Evolutionary conservation across 768 basidiomycete genomes (phyloP), one percentile per base, ranked within the genome.

Genomic region (Aureoboletus auriporus): DNA sequence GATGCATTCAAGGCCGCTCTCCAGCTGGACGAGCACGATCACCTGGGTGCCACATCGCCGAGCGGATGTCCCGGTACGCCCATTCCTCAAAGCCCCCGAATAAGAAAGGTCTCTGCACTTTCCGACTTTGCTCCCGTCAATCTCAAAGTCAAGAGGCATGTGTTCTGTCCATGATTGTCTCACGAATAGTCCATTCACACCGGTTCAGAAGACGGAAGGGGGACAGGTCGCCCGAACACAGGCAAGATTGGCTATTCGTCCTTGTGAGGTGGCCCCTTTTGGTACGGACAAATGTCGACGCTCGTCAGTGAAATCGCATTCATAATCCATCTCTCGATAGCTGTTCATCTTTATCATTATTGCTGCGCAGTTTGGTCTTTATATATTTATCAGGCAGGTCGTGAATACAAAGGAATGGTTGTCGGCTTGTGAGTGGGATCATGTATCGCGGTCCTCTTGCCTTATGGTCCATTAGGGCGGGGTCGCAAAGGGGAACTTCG

Each of bases 381-480:
- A 99, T 59, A 79, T 98, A 34, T 54, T 90, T 31, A 89, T 93
- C 40, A 76, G 95, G 13, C 95, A 99, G 64, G 60, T 95, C 14
- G 96, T 99, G 37, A 97, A 97, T 61, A 78, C 89, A 5, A 91
- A 96, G 63, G 95, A 99, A 69, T 97, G 84, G 81, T 64, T 95
- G 38, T 82, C 86, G 23, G 92, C 92, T 40, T 97, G 93, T 93
- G 62, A 56, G 73, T 64, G 36, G 10, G 8, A 20, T n/a, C 40
- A 2, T 36, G 7, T 3, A n/a, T 36, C 1, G 0, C 13, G 8
- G n/a, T 2, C 27, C 33, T 47, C 9, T n/a, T 44, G 4, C 14
- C 44, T 49, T 14, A 51, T n/a, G 30, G 20, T 49, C 11, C 11
- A 17, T 34, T 30, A 93, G 91, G 93, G 91, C 71, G 91, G 45